These are phyloP conservation scores for Lentinula novae-zelandiae DNA, from an alignment of 1,284 basidiomycete genomes.

Conservation along the genomic window DNA sequence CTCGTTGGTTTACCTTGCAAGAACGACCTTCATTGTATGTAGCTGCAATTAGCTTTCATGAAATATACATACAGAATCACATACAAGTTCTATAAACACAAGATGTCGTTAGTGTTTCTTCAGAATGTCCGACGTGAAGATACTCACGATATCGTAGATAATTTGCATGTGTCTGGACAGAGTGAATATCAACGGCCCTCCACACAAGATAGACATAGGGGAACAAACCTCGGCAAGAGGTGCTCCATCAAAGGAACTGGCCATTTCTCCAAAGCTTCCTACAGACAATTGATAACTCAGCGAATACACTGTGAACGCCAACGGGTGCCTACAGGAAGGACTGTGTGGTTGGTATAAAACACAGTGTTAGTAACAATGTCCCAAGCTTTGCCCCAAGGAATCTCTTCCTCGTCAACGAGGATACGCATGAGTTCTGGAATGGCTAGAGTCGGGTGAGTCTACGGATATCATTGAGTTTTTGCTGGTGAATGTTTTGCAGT, in stretches of 20 bases:
- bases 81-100: constrained; percentile 43
- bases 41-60: background rate
- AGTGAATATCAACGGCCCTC: background rate
- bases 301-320: background rate
- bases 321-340: constrained; percentile 53
- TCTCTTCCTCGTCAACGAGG: constrained; percentile 83
- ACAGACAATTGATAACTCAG: constrained; percentile 6
- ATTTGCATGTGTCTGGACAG: constrained; percentile 72
- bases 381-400: constrained; percentile 85
- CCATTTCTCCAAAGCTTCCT: constrained; percentile 88
- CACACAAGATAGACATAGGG: background rate
- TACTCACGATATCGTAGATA: constrained; percentile 81
- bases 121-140: background rate
- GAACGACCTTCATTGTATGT: constrained; percentile 44
- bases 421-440: constrained; percentile 95
- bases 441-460: constrained; percentile 92
- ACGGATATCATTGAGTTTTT: background rate
- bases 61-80: constrained; percentile 17
- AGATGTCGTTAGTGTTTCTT: constrained; percentile 21
- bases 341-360: constrained; percentile 93
- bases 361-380: constrained; percentile 83
- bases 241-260: constrained; percentile 78
- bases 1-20: constrained; percentile 46
- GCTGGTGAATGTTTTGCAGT: background rate
- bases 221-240: constrained; percentile 64